A percentile compares a stretch with the other conserved stretches of the same genome.
phyloP scores from a whole-genome alignment of 1,284 basidiomycete genomes.

The Sphagnurus paluster region DNA sequence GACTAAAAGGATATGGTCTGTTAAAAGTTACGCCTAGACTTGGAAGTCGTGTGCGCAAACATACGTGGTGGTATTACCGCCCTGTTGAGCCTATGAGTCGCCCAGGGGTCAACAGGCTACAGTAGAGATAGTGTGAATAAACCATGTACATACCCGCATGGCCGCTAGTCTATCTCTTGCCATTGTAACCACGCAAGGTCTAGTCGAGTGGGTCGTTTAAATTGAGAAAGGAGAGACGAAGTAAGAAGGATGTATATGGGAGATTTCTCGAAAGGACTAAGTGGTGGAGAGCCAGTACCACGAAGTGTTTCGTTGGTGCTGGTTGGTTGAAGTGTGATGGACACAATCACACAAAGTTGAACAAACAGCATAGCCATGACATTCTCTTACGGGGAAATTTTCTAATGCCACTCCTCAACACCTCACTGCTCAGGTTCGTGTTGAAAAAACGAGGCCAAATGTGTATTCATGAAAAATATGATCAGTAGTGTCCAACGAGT shows the following conservation, averaged over 20 bases:
- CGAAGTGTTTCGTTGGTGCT: slow-evolving; percentile 17
- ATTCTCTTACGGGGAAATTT: neutral
- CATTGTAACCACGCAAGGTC: slow-evolving; percentile 42
- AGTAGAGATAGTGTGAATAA: slow-evolving; percentile 1
- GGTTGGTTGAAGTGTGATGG: slow-evolving; percentile 12
- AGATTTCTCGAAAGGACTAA: slow-evolving; percentile 12
- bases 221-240: slow-evolving; percentile 6
- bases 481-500: no score
- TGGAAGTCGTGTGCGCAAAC: slow-evolving; percentile 23
- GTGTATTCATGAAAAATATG: no score
- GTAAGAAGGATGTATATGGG: slow-evolving; percentile 11
- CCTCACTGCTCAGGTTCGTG: no score
- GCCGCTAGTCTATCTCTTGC: slow-evolving; percentile 83
- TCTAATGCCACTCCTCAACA: no score
- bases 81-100: slow-evolving; percentile 59
- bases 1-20: slow-evolving; percentile 33
- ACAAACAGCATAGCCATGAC: slow-evolving; percentile 19
- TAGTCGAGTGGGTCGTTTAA: slow-evolving; percentile 5
- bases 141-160: slow-evolving; percentile 56
- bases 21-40: slow-evolving; percentile 12
- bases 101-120: neutral
- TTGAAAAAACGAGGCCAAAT: no score
- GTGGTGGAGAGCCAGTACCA: slow-evolving; percentile 20
- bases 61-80: slow-evolving; percentile 52
- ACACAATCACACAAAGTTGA: slow-evolving; percentile 17